Evolutionary conservation across 2,329 filamentous ascomycete species (phyloP), one percentile per base, ranked within the genome.

Genomic region (Trichoderma gracile): DNA sequence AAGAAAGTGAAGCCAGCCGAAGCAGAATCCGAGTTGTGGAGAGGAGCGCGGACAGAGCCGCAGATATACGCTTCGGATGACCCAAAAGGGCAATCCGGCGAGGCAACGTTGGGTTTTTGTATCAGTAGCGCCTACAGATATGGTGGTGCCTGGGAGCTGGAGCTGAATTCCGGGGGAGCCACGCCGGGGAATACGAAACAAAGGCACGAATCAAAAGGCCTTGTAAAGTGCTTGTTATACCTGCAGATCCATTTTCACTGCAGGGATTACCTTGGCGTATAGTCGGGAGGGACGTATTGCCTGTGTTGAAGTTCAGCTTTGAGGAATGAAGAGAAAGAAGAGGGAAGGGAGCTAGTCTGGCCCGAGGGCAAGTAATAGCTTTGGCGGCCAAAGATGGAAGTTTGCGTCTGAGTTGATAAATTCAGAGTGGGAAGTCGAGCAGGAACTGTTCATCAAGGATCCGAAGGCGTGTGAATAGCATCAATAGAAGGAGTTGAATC

Each of bases 221-320:
- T 14, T 15, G 4, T n/a, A 23, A 57, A 23, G 9, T 7, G 46
- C 49, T 58, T 9, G 30, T 63, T 56, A 63, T 65, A 59, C 45
- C 64, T 59, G 59, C 8, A 58, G 59, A 58, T 63, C 59, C 64
- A 65, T 58, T 47, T 59, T 7, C 15, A 49, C 12, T n/a, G 38
- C 30, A 21, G 30, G 56, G 43, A 21, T 14, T 25, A 9, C 19
- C n/a, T 12, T 42, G 9, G 21, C 33, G 8, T n/a, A n/a, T 10
- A 38, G 21, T 15, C 27, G 14, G 27, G 27, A 14, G 15, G 15
- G 21, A 7, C 33, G 14, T 38, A 3, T 45, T 10, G n/a, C 21
- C 9, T 10, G 25, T 19, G 17, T 3, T 33, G 49, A 17, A 19
- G 27, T 14, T 33, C 6, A 52, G 17, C 45, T 33, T 52, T 5